Evolutionary conservation across 108 stramenopile species (phyloP).

Genomic region (Thalassiosira profunda): DNA sequence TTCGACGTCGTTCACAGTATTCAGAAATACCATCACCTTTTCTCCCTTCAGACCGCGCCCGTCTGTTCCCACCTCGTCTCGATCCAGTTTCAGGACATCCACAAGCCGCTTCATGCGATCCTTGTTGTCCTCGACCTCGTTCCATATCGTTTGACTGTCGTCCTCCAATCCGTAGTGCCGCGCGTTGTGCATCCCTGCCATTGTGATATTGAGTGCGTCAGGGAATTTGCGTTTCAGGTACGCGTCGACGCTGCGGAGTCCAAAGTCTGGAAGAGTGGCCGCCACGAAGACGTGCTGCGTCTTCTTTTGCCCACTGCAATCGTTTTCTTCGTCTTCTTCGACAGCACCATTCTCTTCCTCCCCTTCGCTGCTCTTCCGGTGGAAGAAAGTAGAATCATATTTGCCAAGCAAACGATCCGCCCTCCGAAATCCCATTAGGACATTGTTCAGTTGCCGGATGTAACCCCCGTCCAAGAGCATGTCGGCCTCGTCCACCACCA

Average conservation of each 20-base stretch:
- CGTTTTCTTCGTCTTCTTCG: constrained; percentile 15
- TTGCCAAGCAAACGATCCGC: constrained; percentile 61
- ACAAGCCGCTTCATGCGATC: constrained; percentile 81
- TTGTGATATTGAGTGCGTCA: constrained; percentile 63
- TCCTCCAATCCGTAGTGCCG: constrained; percentile 80
- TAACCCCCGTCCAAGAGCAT: constrained; percentile 98
- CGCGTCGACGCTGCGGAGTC: constrained; percentile 92
- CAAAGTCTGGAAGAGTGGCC: constrained; percentile 96
- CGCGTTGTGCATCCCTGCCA: constrained; percentile 89
- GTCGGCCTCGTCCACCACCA: constrained; percentile 97
- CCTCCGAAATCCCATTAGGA: constrained; percentile 91
- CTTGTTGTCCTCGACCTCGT: constrained; percentile 72
- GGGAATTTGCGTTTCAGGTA: constrained; percentile 90
- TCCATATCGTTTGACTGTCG: constrained; percentile 69
- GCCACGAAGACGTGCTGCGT: constrained; percentile 93
- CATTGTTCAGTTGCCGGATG: constrained; percentile 84
- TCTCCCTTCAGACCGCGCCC: constrained; percentile 74
- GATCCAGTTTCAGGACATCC: constrained; percentile 61
- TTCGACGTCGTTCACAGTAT: constrained; percentile 88
- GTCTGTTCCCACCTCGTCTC: constrained; percentile 44
- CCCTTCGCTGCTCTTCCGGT: constrained; percentile 24
- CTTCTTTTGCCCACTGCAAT: constrained; percentile 20
- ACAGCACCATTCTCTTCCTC: constrained; percentile 42
- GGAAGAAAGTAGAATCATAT: constrained; percentile 23
- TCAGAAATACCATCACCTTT: constrained; percentile 92